Evolutionary conservation across 306 rosid genomes (phyloP), one percentile per base, ranked within the genome.

Genomic region (Lathyrus oleraceus): DNA sequence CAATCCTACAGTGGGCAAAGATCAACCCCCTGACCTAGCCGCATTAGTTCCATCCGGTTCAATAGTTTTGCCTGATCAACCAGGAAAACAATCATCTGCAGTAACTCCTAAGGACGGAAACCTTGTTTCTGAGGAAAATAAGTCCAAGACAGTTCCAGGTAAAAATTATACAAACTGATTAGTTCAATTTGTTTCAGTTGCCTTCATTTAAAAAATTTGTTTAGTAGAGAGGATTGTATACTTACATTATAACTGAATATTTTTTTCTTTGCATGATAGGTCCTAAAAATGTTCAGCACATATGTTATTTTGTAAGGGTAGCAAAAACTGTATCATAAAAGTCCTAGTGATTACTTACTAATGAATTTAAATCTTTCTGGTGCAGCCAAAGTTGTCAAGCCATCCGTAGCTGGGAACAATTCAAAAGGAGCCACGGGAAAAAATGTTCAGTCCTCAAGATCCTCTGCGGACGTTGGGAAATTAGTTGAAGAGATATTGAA

Each of bases 1-100:
- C 72, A 95, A 86, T 71, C 99, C 95, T 61, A 10, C 83, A 0
- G 86, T 95, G 25, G 96, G 99, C 42, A 95, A 95, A 78, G 97
- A 95, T 82, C 95, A 86, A 76, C 96, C 97, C 42, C 99, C 99
- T 45, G 97, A 95, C 85, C 96, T 95, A 73, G 99, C 97, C 17
- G 73, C 80, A 44, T 82, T 91, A 39, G 89, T 91, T 66, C 99
- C 91, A 21, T 81, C 88, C 1, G 74, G 79, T 70, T 73, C 92
- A 45, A 30, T 80, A 48, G 44, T 67, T 61, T 63, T 82, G 63
- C 83, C 96, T 0, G 89, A 83, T 70, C 76, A 73, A 60, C 85
- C 83, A 8, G 89, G 82, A 76, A 86, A 83, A 66, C 79, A 82
- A 73, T 44, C 86, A 73, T 78, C 96, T 14, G 52, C 61, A 2